phyloP scores from a whole-genome alignment of 2,329 filamentous ascomycete genomes.

The Hortaea werneckii region DNA sequence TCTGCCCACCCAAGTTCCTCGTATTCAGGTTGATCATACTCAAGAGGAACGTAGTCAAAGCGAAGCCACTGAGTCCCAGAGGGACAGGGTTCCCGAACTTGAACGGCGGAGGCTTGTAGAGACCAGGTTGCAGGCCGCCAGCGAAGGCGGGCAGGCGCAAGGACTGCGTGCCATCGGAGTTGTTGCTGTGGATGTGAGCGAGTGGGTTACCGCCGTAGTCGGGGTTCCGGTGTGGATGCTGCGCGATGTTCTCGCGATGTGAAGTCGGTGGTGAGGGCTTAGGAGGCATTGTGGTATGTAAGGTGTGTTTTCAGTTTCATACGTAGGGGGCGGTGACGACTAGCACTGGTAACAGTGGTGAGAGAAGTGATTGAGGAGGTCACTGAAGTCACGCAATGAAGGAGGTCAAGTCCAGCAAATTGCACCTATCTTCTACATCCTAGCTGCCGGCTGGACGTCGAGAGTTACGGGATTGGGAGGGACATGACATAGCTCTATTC shows the following conservation, averaged over 20 bases:
- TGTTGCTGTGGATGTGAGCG: constrained; percentile 38
- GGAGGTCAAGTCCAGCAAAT: too few species aligned
- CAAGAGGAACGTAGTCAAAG: constrained; percentile 72
- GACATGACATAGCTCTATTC: too few species aligned
- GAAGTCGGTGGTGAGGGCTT: background rate
- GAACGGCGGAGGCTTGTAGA: constrained; percentile 47
- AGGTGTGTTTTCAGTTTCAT: too few species aligned
- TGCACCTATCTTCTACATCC: too few species aligned
- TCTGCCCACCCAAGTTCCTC: constrained; percentile 49
- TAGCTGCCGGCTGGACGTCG: too few species aligned
- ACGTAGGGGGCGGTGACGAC: too few species aligned
- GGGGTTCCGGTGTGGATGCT: background rate
- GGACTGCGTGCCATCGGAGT: constrained; percentile 28
- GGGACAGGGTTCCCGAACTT: constrained; percentile 71
- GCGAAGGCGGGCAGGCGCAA: constrained; percentile 51
- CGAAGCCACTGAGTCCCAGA: constrained; percentile 67
- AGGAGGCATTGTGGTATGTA: too few species aligned
- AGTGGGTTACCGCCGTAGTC: constrained; percentile 36
- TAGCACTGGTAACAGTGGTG: too few species aligned
- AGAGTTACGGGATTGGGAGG: too few species aligned
- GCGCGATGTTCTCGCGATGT: background rate
- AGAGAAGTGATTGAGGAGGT: too few species aligned
- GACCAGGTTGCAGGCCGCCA: constrained; percentile 63
- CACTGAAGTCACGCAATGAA: too few species aligned
- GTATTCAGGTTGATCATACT: constrained; percentile 62